Conservation (phyloP, 495 filamentous ascomycete species). For the Penicillium daleae region DNA sequence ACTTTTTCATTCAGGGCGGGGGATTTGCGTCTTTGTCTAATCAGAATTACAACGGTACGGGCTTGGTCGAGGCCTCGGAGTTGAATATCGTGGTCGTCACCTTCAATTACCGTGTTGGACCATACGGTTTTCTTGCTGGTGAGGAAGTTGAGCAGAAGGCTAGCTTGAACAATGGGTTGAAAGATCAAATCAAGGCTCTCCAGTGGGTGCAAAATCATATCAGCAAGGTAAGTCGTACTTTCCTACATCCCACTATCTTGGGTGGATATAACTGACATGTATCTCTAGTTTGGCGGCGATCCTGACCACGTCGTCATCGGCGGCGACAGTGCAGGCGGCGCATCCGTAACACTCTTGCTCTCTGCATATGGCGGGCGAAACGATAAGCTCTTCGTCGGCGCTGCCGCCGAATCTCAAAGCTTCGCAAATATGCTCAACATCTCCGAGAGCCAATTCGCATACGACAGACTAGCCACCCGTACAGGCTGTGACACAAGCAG, state of each 20-base stretch:
- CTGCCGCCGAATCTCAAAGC: conserved; percentile 66
- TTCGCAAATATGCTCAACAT: conserved; percentile 64
- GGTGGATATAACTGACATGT: conserved; percentile 8
- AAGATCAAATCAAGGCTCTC: conserved; percentile 69
- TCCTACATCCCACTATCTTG: conserved; percentile 1
- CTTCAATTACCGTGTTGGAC: conserved; percentile 79
- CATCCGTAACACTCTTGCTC: conserved; percentile 67
- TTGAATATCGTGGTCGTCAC: conserved; percentile 69
- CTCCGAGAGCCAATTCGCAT: conserved; percentile 65
- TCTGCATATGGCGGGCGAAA: conserved; percentile 62
- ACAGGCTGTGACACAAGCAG: conserved; percentile 52
- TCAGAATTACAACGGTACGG: conserved; percentile 66
- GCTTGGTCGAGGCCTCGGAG: conserved; percentile 61
- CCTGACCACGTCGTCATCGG: conserved; percentile 71
- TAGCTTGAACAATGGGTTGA: conserved; percentile 70
- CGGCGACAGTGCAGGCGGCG: conserved; percentile 73
- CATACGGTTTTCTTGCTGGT: conserved; percentile 73
- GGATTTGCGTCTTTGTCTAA: conserved; percentile 68
- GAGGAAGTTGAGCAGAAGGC: conserved; percentile 55
- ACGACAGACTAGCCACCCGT: conserved; percentile 61
- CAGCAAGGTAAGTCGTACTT: conserved; percentile 39
- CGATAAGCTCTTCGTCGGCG: conserved; percentile 63
- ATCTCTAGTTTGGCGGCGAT: conserved; percentile 68
- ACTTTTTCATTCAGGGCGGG: conserved; percentile 77
- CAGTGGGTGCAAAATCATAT: conserved; percentile 73